Evolutionary conservation across 768 basidiomycete species (phyloP), one percentile per base, ranked within the genome.

Genomic region (Pulveroboletus sp.): DNA sequence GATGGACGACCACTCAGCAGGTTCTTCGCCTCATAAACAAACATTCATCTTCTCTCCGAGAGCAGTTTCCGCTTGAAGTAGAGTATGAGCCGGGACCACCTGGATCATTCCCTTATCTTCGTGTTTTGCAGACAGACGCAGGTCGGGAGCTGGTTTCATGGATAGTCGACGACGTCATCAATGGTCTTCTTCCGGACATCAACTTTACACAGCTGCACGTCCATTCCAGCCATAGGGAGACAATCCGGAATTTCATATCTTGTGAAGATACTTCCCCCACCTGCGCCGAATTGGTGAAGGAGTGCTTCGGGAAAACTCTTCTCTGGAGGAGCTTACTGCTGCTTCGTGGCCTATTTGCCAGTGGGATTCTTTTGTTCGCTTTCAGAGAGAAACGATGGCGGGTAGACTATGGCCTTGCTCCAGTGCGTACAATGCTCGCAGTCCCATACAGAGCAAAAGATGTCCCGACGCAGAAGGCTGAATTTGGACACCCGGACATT

Each of bases 1-100:
- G 77, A 14, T 79, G 78, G 78, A 57, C 45, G 5, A 69, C 23
- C 55, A 65, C 37, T 47, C 63, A 77, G 49, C 62, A 72, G 14
- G 43, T 68, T 5, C 40, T 69, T 17, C 7, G 23, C 17, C 55
- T 60, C 3, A 47, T 68, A 0, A 44, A 43, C 25, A 51, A 51
- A 6, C 44, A 55, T 29, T 55, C 55, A 5, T 0, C 33, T 10
- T 17, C 38, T 5, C 21, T 55, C 14, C 32, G 19, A 24, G 35
- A n/a, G 16, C 14, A n/a, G 16, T 42, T 43, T 13, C 50, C 51
- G 1, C 37, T 21, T 11, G 51, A 20, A 23, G 27, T 57, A 32
- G 59, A 60, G 31, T 50, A 23, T 54, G n/a, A n/a, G n/a, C n/a
- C n/a, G n/a, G n/a, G n/a, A n/a, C n/a, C n/a, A n/a, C n/a, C n/a